Conservation (phyloP, 1,284 basidiomycete genomes). For the Trichosporon sp. region DNA sequence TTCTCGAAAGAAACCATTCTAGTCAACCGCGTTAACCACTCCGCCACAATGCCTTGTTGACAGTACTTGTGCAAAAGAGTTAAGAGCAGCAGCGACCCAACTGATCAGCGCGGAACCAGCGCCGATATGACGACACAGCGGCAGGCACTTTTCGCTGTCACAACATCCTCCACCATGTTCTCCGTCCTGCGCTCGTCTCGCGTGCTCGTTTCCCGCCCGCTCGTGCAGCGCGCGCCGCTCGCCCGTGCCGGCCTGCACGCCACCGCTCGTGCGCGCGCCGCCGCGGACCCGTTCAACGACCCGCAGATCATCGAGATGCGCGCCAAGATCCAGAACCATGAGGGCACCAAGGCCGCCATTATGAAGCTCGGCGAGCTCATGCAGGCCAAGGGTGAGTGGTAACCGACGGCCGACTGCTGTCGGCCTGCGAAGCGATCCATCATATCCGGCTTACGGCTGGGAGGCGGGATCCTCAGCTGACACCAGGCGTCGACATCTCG, state of each 20-base stretch:
- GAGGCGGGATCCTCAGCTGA: too few species aligned
- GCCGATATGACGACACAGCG: neutral
- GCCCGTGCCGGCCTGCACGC: conserved; percentile 17
- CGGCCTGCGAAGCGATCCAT: neutral
- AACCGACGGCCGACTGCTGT: neutral
- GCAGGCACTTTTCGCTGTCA: neutral
- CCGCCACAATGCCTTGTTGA: too few species aligned
- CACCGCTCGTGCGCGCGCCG: conserved; percentile 21
- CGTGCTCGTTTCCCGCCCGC: neutral
- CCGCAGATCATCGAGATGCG: conserved; percentile 33
- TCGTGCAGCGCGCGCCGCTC: neutral
- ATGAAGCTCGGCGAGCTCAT: conserved; percentile 33
- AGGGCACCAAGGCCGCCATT: conserved; percentile 36
- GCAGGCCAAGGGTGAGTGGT: conserved; percentile 36
- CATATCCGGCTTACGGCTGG: neutral
- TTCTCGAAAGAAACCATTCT: too few species aligned
- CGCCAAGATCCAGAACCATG: conserved; percentile 36
- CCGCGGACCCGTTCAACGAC: conserved; percentile 28
- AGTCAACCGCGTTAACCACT: too few species aligned
- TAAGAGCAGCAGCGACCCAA: too few species aligned
- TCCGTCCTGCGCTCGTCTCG: conserved; percentile 7
- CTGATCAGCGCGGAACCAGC: neutral
- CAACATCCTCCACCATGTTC: conserved; percentile 3
- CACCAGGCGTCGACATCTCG: conserved; percentile 33
- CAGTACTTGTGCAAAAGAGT: too few species aligned